Conservation (phyloP, 768 basidiomycete species). For the Amanita exitialis region DNA sequence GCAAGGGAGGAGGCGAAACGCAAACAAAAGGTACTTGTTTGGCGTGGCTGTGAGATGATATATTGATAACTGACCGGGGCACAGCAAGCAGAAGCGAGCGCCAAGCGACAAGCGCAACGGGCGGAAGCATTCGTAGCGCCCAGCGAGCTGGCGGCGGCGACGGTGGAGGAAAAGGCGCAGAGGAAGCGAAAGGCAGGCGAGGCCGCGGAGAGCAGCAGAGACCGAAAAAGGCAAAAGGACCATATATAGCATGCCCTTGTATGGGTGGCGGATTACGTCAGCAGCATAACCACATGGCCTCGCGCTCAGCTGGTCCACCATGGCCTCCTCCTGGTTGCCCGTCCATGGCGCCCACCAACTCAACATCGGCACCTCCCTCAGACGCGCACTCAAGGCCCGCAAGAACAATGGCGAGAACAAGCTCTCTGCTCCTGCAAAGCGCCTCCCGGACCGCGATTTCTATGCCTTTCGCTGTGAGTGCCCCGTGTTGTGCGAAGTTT, state of each 20-base stretch:
- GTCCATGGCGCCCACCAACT: constrained; percentile 47
- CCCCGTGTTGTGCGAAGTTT: not conserved
- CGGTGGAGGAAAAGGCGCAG: constrained; percentile 71
- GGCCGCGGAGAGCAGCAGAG: constrained; percentile 23
- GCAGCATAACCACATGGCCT: not conserved
- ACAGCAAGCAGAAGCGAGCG: constrained; percentile 73
- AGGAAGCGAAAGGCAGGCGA: constrained; percentile 31
- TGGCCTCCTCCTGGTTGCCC: constrained; percentile 42
- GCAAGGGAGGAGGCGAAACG: constrained; percentile 59
- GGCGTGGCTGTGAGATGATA: constrained; percentile 1
- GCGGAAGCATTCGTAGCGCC: constrained; percentile 88
- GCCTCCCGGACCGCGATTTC: constrained; percentile 56
- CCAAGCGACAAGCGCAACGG: constrained; percentile 66
- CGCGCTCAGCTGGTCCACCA: constrained; percentile 3
- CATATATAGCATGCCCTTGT: constrained; percentile 1
- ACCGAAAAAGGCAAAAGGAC: constrained; percentile 17
- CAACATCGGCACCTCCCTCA: constrained; percentile 51
- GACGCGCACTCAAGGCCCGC: constrained; percentile 59
- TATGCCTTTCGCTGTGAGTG: constrained; percentile 69
- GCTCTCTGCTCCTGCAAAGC: constrained; percentile 23
- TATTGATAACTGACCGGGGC: not conserved
- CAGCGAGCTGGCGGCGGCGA: constrained; percentile 60
- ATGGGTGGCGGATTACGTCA: not conserved
- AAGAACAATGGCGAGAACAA: constrained; percentile 42
- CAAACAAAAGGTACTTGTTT: constrained; percentile 59